These are phyloP conservation scores for Cyberlindnera mississippiensis DNA, from an alignment of 805 yeast genomes.

Conservation along the genomic window DNA sequence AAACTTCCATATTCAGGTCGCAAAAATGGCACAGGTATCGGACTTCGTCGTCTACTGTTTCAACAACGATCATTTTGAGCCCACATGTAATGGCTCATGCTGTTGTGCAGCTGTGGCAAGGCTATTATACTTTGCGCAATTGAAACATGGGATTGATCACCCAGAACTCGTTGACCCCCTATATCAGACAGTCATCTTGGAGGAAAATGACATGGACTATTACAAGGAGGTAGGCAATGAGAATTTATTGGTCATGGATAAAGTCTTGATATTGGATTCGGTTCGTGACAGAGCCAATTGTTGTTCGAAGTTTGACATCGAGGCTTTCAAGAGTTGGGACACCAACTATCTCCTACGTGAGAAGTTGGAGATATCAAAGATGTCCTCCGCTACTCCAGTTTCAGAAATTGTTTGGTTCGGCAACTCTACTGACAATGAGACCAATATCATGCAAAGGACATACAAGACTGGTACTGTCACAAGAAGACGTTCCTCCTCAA, in stretches of 20 bases:
- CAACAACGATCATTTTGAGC: slow-evolving; percentile 35
- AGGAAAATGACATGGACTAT: slow-evolving; percentile 15
- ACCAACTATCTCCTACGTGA: slow-evolving; percentile 67
- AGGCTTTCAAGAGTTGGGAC: slow-evolving; percentile 57
- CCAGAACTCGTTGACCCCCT: slow-evolving; percentile 26
- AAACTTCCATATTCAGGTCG: slow-evolving; percentile 80
- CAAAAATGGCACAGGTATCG: slow-evolving; percentile 70
- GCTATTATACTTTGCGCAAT: slow-evolving; percentile 42
- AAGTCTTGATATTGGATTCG: slow-evolving; percentile 18
- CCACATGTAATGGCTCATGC: slow-evolving; percentile 27
- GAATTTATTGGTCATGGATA: slow-evolving; percentile 25
- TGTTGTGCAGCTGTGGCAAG: slow-evolving; percentile 37
- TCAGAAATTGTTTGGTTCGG: slow-evolving; percentile 70
- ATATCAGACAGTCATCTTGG: slow-evolving; percentile 23
- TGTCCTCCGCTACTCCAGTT: slow-evolving; percentile 75
- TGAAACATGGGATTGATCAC: slow-evolving; percentile 27
- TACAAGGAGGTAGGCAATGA: slow-evolving; percentile 8
- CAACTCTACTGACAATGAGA: slow-evolving; percentile 68
- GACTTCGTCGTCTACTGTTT: slow-evolving; percentile 77
- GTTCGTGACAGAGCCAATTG: slow-evolving; percentile 20
- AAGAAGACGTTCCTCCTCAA: neutral
- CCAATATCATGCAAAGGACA: slow-evolving; percentile 1
- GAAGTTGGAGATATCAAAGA: slow-evolving; percentile 73
- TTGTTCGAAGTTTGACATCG: slow-evolving; percentile 36
- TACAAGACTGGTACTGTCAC: slow-evolving; percentile 11